Evolutionary conservation across 805 yeast genomes (phyloP), one percentile per base, ranked within the genome.

Genomic region (Metschnikowia lunata): DNA sequence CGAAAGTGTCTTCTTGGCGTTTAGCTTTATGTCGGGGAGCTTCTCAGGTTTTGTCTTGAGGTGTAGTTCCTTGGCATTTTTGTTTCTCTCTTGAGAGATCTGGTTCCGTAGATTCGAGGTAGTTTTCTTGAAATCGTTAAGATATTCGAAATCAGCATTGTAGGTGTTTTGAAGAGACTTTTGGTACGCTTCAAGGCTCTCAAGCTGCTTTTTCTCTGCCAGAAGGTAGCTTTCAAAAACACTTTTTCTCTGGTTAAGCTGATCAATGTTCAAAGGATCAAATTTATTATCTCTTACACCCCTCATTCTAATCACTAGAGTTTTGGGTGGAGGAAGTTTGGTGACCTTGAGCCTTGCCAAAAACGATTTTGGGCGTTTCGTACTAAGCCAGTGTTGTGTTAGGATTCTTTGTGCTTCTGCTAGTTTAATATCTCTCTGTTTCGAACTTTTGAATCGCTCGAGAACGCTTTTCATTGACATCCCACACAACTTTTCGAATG

Each of bases 181-280:
- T 37, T 57, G 55, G 45, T 64, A 55, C 8, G 48, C 46, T 39
- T 66, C 61, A 13, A 71, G 53, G 8, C 64, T 69, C 30, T 56
- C 49, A 33, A 69, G 54, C 46, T 69, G 74, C 39, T 63, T 63
- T 30, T 62, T 36, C 47, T 71, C 75, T 2, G 75, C 74, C 66
- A 58, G 65, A 13, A 70, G 53, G 43, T 64, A 62, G 11, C 71
- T 63, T 44, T 70, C 74, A 13, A 45, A 39, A 9, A 41, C 36
- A 8, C 44, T 37, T 34, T 46, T 50, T 15, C 45, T 28, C 36
- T 40, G 52, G 26, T 27, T 46, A 30, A 52, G 51, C 30, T 39
- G 51, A 40, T 51, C 55, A 18, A 48, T 40, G 35, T 39, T 49
- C 18, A 54, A 45, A 4, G 55, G 47, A 23, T 48, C 54, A 30